These are phyloP conservation scores for Podospora conica DNA, from an alignment of 495 filamentous ascomycete genomes.

Conservation along the genomic window DNA sequence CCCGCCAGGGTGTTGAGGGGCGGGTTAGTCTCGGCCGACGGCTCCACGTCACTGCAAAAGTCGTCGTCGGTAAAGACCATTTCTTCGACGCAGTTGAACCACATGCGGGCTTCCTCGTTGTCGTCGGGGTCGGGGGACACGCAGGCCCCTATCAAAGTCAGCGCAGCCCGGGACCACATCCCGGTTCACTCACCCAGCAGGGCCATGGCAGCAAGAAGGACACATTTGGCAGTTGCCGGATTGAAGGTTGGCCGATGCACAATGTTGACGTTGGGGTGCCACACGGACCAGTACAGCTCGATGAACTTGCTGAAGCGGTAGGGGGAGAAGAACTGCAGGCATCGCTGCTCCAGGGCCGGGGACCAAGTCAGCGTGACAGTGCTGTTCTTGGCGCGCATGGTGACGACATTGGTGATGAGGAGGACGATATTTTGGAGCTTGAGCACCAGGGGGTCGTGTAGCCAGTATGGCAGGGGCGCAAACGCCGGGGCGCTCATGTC, in stretches of 20 bases:
- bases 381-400: slow-evolving; percentile 22
- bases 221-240: slow-evolving; percentile 15
- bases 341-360: slow-evolving; percentile 20
- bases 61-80: slow-evolving; percentile 30
- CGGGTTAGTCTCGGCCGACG: slow-evolving; percentile 6
- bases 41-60: slow-evolving; percentile 27
- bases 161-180: not conserved
- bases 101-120: slow-evolving; percentile 24
- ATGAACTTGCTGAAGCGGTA: slow-evolving; percentile 24
- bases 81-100: slow-evolving; percentile 31
- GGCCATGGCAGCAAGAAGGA: slow-evolving; percentile 26
- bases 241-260: slow-evolving; percentile 26
- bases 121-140: slow-evolving; percentile 26
- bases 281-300: slow-evolving; percentile 29
- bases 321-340: slow-evolving; percentile 26
- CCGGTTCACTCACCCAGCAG: slow-evolving; percentile 20
- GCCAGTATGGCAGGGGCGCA: slow-evolving; percentile 16
- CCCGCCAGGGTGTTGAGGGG: slow-evolving; percentile 5
- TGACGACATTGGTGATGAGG: slow-evolving; percentile 21
- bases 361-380: slow-evolving; percentile 24
- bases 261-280: slow-evolving; percentile 29
- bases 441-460: slow-evolving; percentile 21
- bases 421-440: slow-evolving; percentile 26
- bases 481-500: not conserved
- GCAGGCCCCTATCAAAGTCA: slow-evolving; percentile 20